These are phyloP conservation scores for Lasiosphaeria miniovina DNA, from an alignment of 495 filamentous ascomycete genomes.

Conservation along the genomic window DNA sequence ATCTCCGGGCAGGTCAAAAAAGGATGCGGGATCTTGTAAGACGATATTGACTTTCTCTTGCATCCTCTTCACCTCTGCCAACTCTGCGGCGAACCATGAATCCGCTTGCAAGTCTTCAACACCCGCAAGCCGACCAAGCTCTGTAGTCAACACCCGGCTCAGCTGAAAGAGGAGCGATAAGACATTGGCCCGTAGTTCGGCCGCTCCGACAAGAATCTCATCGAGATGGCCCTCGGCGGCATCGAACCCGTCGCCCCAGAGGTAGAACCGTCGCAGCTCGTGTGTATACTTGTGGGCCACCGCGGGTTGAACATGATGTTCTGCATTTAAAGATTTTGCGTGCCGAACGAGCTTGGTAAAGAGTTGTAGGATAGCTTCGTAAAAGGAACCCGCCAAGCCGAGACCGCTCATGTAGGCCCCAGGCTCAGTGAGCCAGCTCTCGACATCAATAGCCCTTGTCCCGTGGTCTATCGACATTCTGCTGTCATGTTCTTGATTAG, in stretches of 20 bases:
- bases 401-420: neutral
- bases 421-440: neutral
- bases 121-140: neutral
- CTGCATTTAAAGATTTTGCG: neutral
- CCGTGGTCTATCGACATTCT: neutral
- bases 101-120: neutral
- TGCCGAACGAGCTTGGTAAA: neutral
- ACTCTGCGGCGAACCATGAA: neutral
- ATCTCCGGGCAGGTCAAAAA: neutral
- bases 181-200: neutral
- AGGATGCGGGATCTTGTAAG: conserved; percentile 1
- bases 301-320: neutral
- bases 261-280: conserved; percentile 4
- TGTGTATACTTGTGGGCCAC: neutral
- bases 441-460: neutral
- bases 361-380: neutral
- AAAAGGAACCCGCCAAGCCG: neutral
- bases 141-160: neutral
- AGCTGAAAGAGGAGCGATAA: conserved; percentile 5
- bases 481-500: no score
- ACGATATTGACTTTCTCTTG: neutral
- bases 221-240: conserved; percentile 5
- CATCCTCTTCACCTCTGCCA: neutral
- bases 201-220: neutral
- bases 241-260: conserved; percentile 7